Base-by-base conservation (phyloP, 164 flowering plant genomes). In the Stephania japonica region DNA sequence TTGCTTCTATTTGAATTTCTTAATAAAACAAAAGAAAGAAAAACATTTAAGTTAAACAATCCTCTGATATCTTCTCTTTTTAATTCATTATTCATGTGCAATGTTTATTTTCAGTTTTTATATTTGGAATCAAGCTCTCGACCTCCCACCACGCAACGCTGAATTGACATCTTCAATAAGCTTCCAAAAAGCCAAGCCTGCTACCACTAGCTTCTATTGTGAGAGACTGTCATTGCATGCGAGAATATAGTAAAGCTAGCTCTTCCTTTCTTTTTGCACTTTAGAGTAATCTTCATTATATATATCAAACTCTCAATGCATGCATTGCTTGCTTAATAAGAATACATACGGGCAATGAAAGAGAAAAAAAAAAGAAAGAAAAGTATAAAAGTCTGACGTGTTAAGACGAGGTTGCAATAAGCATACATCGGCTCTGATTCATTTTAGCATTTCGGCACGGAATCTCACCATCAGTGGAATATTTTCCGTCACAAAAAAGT, bases 201-300 rank as follows among this genome's bases (percentile, higher is more conserved):
- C n/a, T n/a, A n/a, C n/a, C 62, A 56, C 62, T 6, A 56, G 38
- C 38, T 32, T 32, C 1, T 2, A 32, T 32, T 32, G 38, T 32
- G 38, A 32, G 38, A 32, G 38, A 32, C 38, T 32, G 38, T 43
- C 47, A 18, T 32, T 14, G 13, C 38, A 2, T 47, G 44, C 26
- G 68, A 24, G 16, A 38, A 61, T 32, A 59, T 19, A 32, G 9
- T 32, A 59, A 32, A 32, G n/a, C 69, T 44, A 32, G n/a, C 69
- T 44, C 56, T 69, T 44, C 56, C 63, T 75, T 75, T 11, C 25
- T 38, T 61, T 61, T 69, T 61, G 42, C 50, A 16, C 73, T 56
- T 68, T 62, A 42, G 56, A 68, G 67, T 16, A 32, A 32, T 32
- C 38, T 32, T 2, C 38, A 0, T 32, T 32, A 32, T 32, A 32